Conservation (phyloP, 805 yeast genomes). For the Saccharomyces jurei region DNA sequence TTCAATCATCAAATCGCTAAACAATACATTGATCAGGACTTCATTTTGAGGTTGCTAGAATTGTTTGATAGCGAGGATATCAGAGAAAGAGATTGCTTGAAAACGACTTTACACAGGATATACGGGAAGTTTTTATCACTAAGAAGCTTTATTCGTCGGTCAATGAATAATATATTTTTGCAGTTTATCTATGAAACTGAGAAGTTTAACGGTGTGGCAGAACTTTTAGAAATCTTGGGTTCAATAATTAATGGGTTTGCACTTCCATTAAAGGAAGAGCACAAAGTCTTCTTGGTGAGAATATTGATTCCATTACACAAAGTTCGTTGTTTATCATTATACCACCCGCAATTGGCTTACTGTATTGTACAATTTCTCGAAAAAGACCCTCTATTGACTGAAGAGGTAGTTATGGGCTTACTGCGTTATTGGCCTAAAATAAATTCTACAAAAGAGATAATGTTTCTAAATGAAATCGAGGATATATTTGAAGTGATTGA, state of each 20-base stretch:
- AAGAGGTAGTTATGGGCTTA: constrained; percentile 92
- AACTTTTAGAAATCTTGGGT: constrained; percentile 87
- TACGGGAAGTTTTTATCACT: constrained; percentile 90
- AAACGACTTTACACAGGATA: constrained; percentile 90
- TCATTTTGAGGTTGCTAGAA: constrained; percentile 72
- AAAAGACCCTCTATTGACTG: constrained; percentile 85
- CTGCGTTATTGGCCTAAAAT: constrained; percentile 95
- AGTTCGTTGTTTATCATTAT: constrained; percentile 76
- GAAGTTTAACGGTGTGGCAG: constrained; percentile 92
- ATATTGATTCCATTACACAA: constrained; percentile 90
- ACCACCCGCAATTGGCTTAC: constrained; percentile 95
- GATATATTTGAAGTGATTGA: constrained; percentile 95
- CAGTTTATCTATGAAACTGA: constrained; percentile 94
- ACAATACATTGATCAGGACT: constrained; percentile 86
- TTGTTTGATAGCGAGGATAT: constrained; percentile 95
- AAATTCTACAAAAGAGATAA: constrained; percentile 88
- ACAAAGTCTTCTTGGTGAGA: constrained; percentile 78
- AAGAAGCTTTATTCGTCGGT: constrained; percentile 83
- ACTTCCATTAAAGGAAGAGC: constrained; percentile 92
- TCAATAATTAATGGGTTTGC: constrained; percentile 97
- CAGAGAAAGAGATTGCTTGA: constrained; percentile 88
- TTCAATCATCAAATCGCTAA: constrained; percentile 90
- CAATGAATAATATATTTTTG: constrained; percentile 84
- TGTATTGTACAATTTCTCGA: constrained; percentile 95
- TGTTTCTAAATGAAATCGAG: constrained; percentile 92